Evolutionary conservation across 306 rosid genomes (phyloP), one percentile per base, ranked within the genome.

Genomic region (Rosa rugosa): DNA sequence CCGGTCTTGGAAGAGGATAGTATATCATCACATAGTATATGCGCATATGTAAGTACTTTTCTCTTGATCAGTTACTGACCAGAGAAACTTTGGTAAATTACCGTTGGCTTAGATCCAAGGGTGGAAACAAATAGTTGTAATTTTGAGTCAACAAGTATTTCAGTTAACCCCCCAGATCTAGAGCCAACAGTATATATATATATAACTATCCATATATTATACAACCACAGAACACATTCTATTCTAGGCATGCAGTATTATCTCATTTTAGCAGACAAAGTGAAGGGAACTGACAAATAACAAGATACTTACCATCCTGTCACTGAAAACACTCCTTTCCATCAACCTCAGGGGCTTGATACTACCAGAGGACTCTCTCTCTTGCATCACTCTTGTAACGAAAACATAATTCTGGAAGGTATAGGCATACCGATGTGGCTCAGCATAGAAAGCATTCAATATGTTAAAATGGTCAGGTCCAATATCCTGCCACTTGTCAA

Each of bases 261-360:
- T 7, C 20, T 41, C 17, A 40, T 18, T 7, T 47, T 27, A 31
- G 44, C 66, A 38, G 8, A 31, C 20, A 3, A 7, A 44, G 11
- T 65, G 3, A 64, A 40, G 17, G 46, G 11, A 56, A 49, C 49
- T 46, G 44, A 34, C n/a, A 59, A 5, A 76, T 4, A 63, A 62
- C 40, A 27, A n/a, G n/a, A 56, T 47, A 79, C 91, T 87, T 78
- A 95, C 98, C 98, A 95, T 95, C 78, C 98, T 83, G 89, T 95
- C 99, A 81, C 99, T 95, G 86, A 95, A 95, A 83, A 95, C 98
- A 41, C 99, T 95, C 94, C 97, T 90, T 86, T 95, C 98, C 99
- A 93, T 92, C 91, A 95, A 81, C 56, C 99, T 87, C 76, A 95
- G 98, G 79, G 99, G 99, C 91, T 92, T 95, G 75, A 95, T 84